Evolutionary conservation across 1,284 basidiomycete species (phyloP), one percentile per base, ranked within the genome.

Genomic region (Heliocybe sulcata): DNA sequence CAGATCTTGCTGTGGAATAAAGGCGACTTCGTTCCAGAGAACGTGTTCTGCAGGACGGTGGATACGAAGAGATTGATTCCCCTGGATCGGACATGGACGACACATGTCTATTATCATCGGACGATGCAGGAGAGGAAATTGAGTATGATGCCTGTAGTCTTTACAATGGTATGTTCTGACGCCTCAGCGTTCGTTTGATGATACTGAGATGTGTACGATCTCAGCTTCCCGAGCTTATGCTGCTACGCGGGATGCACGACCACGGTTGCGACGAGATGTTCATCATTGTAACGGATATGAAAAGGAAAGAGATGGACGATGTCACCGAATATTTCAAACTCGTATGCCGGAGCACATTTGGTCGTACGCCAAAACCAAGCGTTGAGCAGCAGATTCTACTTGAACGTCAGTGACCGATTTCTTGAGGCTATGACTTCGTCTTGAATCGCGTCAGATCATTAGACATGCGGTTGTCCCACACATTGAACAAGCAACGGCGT

Each of bases 171-270:
- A 59, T 56, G 73, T 64, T 4, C 29, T 14, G 19, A 10, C 31
- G 54, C 8, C 19, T 42, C 16, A 42, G 16, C n/a, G 8, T 6
- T 42, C 31, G 23, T 22, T n/a, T 33, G 11, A 8, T 27, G 14
- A 42, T 42, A 20, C 38, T 42, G 38, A 42, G 38, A 42, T 42
- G 16, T 26, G 19, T 47, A 57, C n/a, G 49, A 60, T 25, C 31
- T 23, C 60, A 88, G 85, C 72, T 88, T 35, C 86, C 86, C 23
- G 85, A 88, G 68, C 76, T 88, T 26, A 86, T 88, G 83, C 73
- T 88, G 51, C 71, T 88, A 52, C 74, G 86, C 19, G 86, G 85
- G 55, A 88, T 88, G 85, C 85, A 88, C 63, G 86, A 88, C 63
- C 74, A 77, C 51, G 83, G 83, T 25, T 86, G 86, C 69, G 85